A percentile compares a stretch with the other conserved stretches of the same genome.
Conservation (phyloP, 495 filamentous ascomycete species). For the Neurospora tetrasperma region DNA sequence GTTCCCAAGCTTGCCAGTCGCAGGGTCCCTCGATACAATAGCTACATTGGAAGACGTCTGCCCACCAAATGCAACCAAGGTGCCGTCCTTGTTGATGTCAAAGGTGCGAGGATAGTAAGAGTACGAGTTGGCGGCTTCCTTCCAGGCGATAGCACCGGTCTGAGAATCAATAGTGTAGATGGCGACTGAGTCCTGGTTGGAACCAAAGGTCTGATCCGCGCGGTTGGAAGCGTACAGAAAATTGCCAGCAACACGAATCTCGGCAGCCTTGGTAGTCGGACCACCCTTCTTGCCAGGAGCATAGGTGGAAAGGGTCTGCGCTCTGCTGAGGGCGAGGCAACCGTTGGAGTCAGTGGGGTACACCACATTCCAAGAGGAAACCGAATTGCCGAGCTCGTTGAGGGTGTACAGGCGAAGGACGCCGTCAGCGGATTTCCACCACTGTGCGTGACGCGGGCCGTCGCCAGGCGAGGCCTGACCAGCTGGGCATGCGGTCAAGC, state of each 20-base stretch:
- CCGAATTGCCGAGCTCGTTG: slow-evolving; percentile 40
- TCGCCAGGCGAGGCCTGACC: slow-evolving; percentile 29
- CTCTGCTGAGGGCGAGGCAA: slow-evolving; percentile 24
- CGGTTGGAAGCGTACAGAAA: slow-evolving; percentile 35
- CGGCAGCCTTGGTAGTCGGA: slow-evolving; percentile 32
- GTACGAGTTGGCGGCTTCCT: slow-evolving; percentile 32
- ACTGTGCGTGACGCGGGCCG: slow-evolving; percentile 36
- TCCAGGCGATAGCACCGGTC: slow-evolving; percentile 26
- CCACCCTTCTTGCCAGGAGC: slow-evolving; percentile 24
- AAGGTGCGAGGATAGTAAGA: slow-evolving; percentile 47
- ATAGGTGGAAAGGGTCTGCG: slow-evolving; percentile 31
- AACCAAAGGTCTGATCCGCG: slow-evolving; percentile 33
- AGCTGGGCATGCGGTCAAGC: slow-evolving; percentile 25
- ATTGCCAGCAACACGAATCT: slow-evolving; percentile 31
- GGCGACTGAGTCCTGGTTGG: slow-evolving; percentile 29
- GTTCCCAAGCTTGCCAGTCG: slow-evolving; percentile 46
- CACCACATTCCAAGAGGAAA: slow-evolving; percentile 31
- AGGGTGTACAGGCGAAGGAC: slow-evolving; percentile 30
- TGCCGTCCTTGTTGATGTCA: slow-evolving; percentile 50
- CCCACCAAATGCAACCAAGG: slow-evolving; percentile 52
- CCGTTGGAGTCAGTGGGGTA: slow-evolving; percentile 22
- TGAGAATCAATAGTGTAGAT: slow-evolving; percentile 24
- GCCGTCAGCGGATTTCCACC: slow-evolving; percentile 28
- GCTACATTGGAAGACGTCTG: slow-evolving; percentile 53
- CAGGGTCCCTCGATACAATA: slow-evolving; percentile 45